These are phyloP conservation scores for Sphagnum fallax DNA, from an alignment of 228 moss, liverwort and hornwort genomes.

Conservation along the genomic window DNA sequence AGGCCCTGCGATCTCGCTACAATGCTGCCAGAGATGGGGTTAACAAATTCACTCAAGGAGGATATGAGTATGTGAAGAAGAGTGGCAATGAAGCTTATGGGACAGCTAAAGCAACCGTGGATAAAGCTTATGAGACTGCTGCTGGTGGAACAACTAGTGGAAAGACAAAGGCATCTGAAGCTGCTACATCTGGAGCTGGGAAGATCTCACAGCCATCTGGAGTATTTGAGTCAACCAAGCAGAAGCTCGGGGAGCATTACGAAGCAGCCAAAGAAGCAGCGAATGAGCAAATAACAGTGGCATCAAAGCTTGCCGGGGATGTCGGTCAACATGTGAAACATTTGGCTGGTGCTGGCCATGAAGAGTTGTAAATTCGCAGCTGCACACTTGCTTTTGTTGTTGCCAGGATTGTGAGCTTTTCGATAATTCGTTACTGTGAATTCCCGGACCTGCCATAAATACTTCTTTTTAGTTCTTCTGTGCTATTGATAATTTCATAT, in stretches of 20 bases:
- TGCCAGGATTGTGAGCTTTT: too few species aligned
- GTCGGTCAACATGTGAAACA: slow-evolving; percentile 30
- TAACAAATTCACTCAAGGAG: slow-evolving; percentile 14
- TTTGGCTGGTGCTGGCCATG: slow-evolving; percentile 11
- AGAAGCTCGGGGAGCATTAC: slow-evolving; percentile 27
- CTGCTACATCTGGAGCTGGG: slow-evolving; percentile 3
- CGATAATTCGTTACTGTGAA: too few species aligned
- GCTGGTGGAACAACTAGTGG: slow-evolving; percentile 6
- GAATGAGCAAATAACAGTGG: slow-evolving; percentile 26
- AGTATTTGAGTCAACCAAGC: slow-evolving; percentile 14
- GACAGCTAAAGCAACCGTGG: slow-evolving; percentile 8
- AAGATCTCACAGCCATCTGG: slow-evolving; percentile 15
- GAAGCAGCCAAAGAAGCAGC: slow-evolving; percentile 23
- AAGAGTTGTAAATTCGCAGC: slow-evolving; percentile 19
- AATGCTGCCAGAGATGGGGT: slow-evolving; percentile 17
- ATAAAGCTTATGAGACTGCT: slow-evolving; percentile 15
- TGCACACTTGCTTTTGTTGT: too few species aligned
- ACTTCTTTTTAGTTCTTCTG: too few species aligned
- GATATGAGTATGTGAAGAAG: slow-evolving; percentile 11
- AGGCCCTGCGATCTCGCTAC: slow-evolving; percentile 1
- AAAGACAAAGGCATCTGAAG: slow-evolving; percentile 18
- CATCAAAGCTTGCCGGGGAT: slow-evolving; percentile 30
- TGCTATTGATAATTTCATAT: too few species aligned
- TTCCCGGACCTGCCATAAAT: too few species aligned
- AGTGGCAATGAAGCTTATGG: slow-evolving; percentile 11